Evolutionary conservation across 768 basidiomycete species (phyloP).

Genomic region (Suillus plorans): DNA sequence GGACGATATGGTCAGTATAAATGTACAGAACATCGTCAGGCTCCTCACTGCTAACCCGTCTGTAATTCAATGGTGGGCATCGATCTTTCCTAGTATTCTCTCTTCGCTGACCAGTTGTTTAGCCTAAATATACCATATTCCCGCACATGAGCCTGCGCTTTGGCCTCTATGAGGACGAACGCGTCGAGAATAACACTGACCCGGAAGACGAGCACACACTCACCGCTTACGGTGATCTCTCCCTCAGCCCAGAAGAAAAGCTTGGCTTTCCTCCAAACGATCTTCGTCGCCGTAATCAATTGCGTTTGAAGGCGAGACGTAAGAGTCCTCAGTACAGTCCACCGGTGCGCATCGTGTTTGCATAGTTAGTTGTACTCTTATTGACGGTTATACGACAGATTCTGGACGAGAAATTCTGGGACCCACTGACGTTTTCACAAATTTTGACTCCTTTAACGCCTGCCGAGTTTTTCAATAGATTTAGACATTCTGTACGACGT

Average conservation of each 20-base stretch:
- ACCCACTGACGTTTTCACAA: background rate
- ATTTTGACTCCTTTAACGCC: background rate
- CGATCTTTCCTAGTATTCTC: background rate
- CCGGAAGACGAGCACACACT: slow-evolving; percentile 41
- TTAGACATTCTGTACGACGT: background rate
- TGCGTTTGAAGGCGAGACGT: slow-evolving; percentile 23
- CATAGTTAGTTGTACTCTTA: background rate
- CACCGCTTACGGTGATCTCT: slow-evolving; percentile 47
- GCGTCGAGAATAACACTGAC: background rate
- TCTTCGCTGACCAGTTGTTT: background rate
- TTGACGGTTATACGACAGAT: background rate
- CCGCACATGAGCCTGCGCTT: background rate
- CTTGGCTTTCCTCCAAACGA: slow-evolving; percentile 22
- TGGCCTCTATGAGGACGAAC: background rate
- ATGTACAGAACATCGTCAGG: background rate
- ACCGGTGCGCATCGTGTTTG: background rate
- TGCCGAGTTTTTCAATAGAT: background rate
- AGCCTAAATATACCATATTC: background rate
- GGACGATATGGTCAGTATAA: background rate
- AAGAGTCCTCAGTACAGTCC: background rate
- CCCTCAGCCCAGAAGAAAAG: slow-evolving; percentile 36
- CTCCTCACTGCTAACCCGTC: background rate
- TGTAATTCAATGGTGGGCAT: background rate
- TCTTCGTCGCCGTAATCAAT: slow-evolving; percentile 8
- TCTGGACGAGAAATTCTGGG: background rate